These are phyloP conservation scores for Westerdykella aurantiaca DNA, from an alignment of 2,329 filamentous ascomycete genomes.

Conservation along the genomic window DNA sequence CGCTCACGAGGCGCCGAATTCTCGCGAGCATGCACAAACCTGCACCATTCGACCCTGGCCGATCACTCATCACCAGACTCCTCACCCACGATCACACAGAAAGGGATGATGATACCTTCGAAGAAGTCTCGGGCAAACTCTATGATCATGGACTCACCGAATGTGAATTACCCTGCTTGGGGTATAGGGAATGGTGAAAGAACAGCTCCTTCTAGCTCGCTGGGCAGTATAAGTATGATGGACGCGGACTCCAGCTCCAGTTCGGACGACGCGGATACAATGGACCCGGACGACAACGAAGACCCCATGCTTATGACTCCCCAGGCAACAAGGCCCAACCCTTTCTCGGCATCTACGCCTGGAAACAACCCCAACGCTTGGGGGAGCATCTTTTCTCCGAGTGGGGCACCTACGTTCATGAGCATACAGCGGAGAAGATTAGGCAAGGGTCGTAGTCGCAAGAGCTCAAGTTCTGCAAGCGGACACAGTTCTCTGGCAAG, in stretches of 20 bases:
- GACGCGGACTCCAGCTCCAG: conserved; percentile 68
- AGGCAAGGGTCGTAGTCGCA: conserved; percentile 54
- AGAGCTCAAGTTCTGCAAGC: conserved; percentile 65
- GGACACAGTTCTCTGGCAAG: conserved; percentile 63
- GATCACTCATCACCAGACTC: conserved; percentile 84
- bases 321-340: conserved; percentile 59
- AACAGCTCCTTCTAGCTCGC: conserved; percentile 60
- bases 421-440: conserved; percentile 65
- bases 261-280: conserved; percentile 52
- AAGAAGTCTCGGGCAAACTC: conserved; percentile 42
- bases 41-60: conserved; percentile 91
- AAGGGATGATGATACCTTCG: conserved; percentile 56
- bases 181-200: conserved; percentile 54
- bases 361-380: conserved; percentile 55
- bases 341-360: conserved; percentile 32
- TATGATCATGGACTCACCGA: conserved; percentile 58
- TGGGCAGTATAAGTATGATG: conserved; percentile 73
- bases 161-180: conserved; percentile 57
- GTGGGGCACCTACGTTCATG: conserved; percentile 68
- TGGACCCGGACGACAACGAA: conserved; percentile 45
- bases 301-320: conserved; percentile 80
- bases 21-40: conserved; percentile 82
- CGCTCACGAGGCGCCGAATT: conserved; percentile 90
- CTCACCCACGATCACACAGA: conserved; percentile 74
- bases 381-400: conserved; percentile 57